Percentiles rank a stretch among this genome's conserved stretches.
Conservation (phyloP, 139 green algal species). For the Chlamydomonas sphaeroides region DNA sequence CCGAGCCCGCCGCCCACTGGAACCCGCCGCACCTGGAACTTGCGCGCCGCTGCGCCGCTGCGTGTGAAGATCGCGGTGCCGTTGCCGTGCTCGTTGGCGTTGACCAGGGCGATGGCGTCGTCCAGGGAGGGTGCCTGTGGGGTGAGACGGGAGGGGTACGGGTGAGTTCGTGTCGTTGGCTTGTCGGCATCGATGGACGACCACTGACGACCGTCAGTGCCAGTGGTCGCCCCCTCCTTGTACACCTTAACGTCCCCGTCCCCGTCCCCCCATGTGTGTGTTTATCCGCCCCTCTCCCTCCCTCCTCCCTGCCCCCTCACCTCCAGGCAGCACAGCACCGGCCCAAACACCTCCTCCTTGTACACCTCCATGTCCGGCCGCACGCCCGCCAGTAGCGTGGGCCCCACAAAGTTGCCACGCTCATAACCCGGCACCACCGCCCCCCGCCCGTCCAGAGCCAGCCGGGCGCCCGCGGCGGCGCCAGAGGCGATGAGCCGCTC, state of each 20-base stretch:
- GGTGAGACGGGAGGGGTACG: background rate
- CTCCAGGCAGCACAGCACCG: slow-evolving; percentile 89
- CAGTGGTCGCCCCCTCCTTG: too few relatives aligned
- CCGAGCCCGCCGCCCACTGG: too few relatives aligned
- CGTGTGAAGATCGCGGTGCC: slow-evolving; percentile 94
- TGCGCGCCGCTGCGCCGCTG: slow-evolving; percentile 80
- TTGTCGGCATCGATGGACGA: too few relatives aligned
- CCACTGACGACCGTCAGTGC: too few relatives aligned
- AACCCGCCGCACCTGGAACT: slow-evolving; percentile 86
- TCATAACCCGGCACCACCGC: slow-evolving; percentile 77
- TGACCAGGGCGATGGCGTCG: slow-evolving; percentile 88
- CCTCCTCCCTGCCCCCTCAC: too few relatives aligned
- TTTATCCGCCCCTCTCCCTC: too few relatives aligned
- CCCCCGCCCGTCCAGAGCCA: slow-evolving; percentile 83
- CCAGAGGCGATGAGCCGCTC: slow-evolving; percentile 78
- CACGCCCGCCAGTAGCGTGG: slow-evolving; percentile 88
- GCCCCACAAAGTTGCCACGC: slow-evolving; percentile 93
- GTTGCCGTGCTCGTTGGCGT: slow-evolving; percentile 94
- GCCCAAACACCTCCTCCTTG: slow-evolving; percentile 95
- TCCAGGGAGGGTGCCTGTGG: slow-evolving; percentile 78
- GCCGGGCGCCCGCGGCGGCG: slow-evolving; percentile 71
- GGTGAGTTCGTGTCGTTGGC: too few relatives aligned
- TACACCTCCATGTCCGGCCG: slow-evolving; percentile 90
- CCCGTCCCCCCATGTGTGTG: too few relatives aligned
- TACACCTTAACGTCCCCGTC: too few relatives aligned